Base-by-base conservation (phyloP, 1,139 yeast genomes). In the Kodamaea derodonti region DNA sequence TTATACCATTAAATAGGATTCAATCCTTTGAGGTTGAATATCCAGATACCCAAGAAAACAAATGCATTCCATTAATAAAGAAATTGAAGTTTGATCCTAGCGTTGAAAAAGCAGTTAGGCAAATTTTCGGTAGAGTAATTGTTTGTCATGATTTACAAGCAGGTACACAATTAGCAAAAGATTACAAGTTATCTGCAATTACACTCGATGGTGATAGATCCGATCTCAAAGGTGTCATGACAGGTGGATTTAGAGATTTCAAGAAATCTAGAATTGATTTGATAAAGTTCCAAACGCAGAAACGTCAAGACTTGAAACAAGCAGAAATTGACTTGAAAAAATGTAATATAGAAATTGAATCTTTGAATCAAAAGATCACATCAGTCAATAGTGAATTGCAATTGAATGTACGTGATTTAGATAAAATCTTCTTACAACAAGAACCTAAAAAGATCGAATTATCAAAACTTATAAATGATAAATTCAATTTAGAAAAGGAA, bases 121-220 rank as follows among this genome's bases (percentile, higher is more conserved):
- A 86, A 45, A 78, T 88, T 1, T 90, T 88, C 62, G 94, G 94
- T 9, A 79, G 71, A 46, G 79, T 94, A 1, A 75, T 90, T 32
- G 92, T 92, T 2, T 83, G 92, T 35, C 73, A 77, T 41, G 80
- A 82, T 39, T 61, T 90, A 34, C 80, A 73, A 35, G 67, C 71
- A 25, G 96, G 95, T 1, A 68, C 81, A 3, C 83, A 80, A 45
- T 62, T 85, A 22, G 81, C 95, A 0, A 75, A 75, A 36, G 60
- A 65, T 6, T 77, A 69, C 51, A 76, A 77, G 27, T 62, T 90
- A 24, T 81, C 76, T 46, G 87, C 95, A 1, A 84, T 92, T 20
- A 92, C 98, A 0, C 64, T 92, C 23, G 95, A 86, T 57, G 98
- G 98, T 45, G 97, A 92, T 54, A 70, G 86, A 45, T 87, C 87